Conservation (phyloP, 257 asterid species). For the Solanum sejunctum region DNA sequence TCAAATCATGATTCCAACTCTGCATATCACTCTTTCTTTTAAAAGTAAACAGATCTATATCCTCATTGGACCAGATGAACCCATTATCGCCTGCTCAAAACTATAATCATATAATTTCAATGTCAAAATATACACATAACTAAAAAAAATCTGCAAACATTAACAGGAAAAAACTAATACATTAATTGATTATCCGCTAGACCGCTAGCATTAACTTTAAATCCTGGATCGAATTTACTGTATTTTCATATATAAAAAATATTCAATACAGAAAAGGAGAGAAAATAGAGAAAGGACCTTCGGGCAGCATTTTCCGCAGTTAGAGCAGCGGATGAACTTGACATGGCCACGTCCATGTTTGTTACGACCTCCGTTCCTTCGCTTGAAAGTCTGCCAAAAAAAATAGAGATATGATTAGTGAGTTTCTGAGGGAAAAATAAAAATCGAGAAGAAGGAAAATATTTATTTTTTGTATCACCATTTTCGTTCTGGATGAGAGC, state of each 20-base stretch:
- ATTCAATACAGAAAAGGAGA: neutral
- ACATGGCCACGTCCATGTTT: slow-evolving; percentile 67
- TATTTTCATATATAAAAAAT: neutral
- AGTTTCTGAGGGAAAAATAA: neutral
- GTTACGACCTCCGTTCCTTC: slow-evolving; percentile 71
- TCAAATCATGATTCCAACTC: no score
- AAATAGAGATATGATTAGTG: neutral
- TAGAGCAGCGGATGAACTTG: slow-evolving; percentile 63
- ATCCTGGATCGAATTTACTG: neutral
- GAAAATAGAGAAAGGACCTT: slow-evolving; percentile 19
- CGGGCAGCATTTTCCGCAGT: slow-evolving; percentile 72
- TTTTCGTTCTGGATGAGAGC: neutral
- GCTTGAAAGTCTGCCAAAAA: slow-evolving; percentile 40
- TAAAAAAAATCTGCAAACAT: neutral
- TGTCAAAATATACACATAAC: neutral
- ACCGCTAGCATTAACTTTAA: neutral
- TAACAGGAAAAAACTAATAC: neutral
- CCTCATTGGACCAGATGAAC: neutral
- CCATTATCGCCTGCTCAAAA: neutral
- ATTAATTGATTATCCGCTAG: neutral
- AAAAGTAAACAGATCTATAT: neutral
- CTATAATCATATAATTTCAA: neutral
- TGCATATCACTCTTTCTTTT: no score
- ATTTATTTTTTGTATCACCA: neutral
- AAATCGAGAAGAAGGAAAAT: neutral